Conservation (phyloP, 257 asterid genomes). For the Oldenlandia corymbosa region DNA sequence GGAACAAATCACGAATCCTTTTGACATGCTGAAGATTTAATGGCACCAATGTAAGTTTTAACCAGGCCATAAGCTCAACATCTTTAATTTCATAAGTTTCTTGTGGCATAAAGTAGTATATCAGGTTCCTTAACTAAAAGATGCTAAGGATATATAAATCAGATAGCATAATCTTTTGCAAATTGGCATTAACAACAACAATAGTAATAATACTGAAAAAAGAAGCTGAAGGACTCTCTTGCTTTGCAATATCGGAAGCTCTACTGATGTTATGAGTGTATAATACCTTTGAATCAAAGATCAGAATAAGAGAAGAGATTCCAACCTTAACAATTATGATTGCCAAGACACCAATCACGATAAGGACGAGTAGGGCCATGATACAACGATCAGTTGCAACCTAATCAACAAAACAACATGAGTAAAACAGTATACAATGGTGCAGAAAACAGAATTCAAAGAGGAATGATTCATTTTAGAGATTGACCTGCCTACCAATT, state of each 20-base stretch:
- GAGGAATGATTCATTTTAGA: constrained; percentile 36
- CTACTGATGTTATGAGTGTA: background rate
- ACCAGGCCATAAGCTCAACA: background rate
- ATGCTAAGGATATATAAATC: too few relatives aligned
- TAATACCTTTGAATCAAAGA: constrained; percentile 13
- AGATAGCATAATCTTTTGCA: background rate
- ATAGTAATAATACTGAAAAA: too few relatives aligned
- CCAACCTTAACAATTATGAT: constrained; percentile 89
- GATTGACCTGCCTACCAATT: constrained; percentile 97
- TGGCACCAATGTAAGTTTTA: background rate
- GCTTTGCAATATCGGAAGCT: background rate
- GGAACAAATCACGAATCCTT: too few relatives aligned
- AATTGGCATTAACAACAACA: background rate
- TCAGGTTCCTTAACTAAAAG: too few relatives aligned
- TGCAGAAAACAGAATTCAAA: constrained; percentile 10
- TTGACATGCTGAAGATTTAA: background rate
- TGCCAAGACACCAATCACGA: constrained; percentile 84
- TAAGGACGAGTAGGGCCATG: constrained; percentile 85
- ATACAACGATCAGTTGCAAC: constrained; percentile 98
- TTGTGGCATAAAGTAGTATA: too few relatives aligned
- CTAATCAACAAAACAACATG: constrained; percentile 39
- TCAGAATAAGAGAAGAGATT: constrained; percentile 7
- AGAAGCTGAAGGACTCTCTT: background rate
- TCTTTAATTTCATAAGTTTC: background rate
- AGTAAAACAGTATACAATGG: constrained; percentile 21